Conservation (phyloP, 75 land plant species). For the Isoetes taiwanensis region DNA sequence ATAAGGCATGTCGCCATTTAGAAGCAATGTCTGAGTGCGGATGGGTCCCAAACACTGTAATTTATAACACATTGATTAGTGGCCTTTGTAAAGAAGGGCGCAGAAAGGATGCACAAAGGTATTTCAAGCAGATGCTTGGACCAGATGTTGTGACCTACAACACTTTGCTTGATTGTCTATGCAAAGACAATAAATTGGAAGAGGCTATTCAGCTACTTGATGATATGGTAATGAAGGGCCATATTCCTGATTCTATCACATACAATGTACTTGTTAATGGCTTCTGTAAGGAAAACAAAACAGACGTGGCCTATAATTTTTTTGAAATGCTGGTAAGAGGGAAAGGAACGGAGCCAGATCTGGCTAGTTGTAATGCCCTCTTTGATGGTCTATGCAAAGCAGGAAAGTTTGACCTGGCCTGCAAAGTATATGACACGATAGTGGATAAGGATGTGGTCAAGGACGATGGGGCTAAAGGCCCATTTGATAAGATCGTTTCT, state of each 20-base stretch:
- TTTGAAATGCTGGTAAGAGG: constrained; percentile 18
- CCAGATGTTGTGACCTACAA: not conserved
- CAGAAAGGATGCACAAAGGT: not conserved
- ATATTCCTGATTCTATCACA: constrained; percentile 31
- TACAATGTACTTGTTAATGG: constrained; percentile 35
- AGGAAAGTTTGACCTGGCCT: constrained; percentile 16
- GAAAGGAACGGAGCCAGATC: constrained; percentile 25
- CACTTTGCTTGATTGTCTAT: not conserved
- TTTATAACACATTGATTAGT: constrained; percentile 48
- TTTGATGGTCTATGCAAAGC: constrained; percentile 29
- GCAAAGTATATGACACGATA: constrained; percentile 24
- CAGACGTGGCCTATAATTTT: constrained; percentile 24
- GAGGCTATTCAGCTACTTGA: constrained; percentile 7
- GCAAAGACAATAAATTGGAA: not conserved
- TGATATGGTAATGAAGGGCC: constrained; percentile 30
- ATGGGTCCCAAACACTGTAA: constrained; percentile 30
- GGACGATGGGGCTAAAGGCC: constrained; percentile 16
- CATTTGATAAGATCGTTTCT: constrained; percentile 25
- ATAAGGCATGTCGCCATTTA: constrained; percentile 23
- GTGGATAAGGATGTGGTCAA: constrained; percentile 14
- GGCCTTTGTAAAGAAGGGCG: constrained; percentile 11
- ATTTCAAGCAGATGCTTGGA: not conserved
- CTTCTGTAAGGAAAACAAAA: constrained; percentile 28
- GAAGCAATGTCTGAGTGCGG: constrained; percentile 22
- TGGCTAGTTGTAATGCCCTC: constrained; percentile 32